phyloP scores from a whole-genome alignment of 225 moss, liverwort and hornwort species.

The Rhytidiadelphus loreus region DNA sequence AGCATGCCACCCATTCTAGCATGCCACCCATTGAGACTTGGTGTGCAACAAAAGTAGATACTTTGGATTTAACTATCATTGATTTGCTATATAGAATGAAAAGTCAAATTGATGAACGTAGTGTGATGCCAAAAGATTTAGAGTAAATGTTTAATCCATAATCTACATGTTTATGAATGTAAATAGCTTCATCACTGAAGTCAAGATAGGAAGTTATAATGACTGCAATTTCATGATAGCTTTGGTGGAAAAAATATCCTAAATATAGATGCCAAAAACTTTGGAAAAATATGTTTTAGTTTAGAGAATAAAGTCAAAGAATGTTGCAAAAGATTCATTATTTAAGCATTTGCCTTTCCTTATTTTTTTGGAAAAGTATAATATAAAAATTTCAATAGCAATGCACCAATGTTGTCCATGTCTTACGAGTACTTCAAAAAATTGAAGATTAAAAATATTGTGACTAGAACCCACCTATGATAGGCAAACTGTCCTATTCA shows the following conservation, averaged over 20 bases:
- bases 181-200: background rate
- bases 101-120: background rate
- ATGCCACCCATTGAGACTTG: too few species aligned
- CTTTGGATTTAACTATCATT: background rate
- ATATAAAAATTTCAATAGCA: too few species aligned
- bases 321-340: too few species aligned
- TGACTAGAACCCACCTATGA: too few species aligned
- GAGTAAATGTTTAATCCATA: background rate
- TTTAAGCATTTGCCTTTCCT: too few species aligned
- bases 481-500: too few species aligned
- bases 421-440: too few species aligned
- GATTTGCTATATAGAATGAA: background rate
- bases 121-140: background rate
- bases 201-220: background rate
- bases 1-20: background rate
- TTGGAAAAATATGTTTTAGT: too few species aligned
- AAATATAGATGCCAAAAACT: background rate
- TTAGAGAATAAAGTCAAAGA: too few species aligned
- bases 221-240: fast-evolving
- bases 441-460: too few species aligned
- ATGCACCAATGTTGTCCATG: too few species aligned
- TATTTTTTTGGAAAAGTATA: too few species aligned
- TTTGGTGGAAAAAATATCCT: background rate
- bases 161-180: background rate
- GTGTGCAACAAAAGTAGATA: background rate